Conservation (phyloP, 768 basidiomycete genomes). For the Auricularia sp. region DNA sequence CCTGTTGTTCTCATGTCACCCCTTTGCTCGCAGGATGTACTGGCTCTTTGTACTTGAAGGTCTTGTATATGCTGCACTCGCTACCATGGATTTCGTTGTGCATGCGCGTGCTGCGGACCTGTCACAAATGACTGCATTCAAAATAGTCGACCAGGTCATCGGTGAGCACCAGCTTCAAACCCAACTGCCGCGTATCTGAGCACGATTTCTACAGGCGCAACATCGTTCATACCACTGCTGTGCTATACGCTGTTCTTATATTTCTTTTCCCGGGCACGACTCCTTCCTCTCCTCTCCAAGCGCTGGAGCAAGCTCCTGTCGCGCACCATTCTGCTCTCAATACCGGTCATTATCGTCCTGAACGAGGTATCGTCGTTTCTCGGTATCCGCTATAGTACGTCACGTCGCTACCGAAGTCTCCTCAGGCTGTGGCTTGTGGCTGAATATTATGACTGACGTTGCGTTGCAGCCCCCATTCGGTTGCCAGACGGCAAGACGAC, state of each 20-base stretch:
- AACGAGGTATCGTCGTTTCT: constrained; percentile 60
- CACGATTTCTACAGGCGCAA: constrained; percentile 25
- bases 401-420: neutral
- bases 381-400: constrained; percentile 47
- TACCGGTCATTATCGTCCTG: constrained; percentile 44
- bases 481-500: constrained; percentile 3
- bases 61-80: constrained; percentile 48
- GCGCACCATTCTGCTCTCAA: constrained; percentile 38
- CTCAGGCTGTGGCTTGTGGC: neutral
- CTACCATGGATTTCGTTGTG: constrained; percentile 51
- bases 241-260: constrained; percentile 55
- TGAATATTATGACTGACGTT: neutral
- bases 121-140: constrained; percentile 36
- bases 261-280: constrained; percentile 41
- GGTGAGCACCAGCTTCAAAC: constrained; percentile 33
- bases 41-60: constrained; percentile 54
- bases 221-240: constrained; percentile 58
- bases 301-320: constrained; percentile 37
- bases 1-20: neutral
- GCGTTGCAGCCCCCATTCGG: neutral
- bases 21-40: constrained; percentile 32
- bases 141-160: constrained; percentile 45
- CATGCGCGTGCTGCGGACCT: constrained; percentile 45
- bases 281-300: constrained; percentile 43
- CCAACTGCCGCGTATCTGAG: neutral